Evolutionary conservation across 352 stramenopile species (phyloP), one percentile per base, ranked within the genome.

Genomic region (Pseudoperonospora humuli): DNA sequence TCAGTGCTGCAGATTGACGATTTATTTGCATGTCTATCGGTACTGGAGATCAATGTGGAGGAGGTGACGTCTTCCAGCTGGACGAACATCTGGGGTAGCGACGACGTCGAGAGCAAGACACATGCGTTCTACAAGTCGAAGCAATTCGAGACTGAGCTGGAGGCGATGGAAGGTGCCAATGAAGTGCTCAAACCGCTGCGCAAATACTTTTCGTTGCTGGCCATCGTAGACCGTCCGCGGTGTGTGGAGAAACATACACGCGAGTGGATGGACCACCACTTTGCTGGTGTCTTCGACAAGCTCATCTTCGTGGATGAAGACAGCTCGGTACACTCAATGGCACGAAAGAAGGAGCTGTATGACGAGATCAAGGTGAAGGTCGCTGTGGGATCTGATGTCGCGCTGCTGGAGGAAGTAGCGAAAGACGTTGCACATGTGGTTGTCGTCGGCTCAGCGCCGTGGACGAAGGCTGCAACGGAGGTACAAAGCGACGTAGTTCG

Each of bases 231-330:
- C 33, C 70, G 74, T 1, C 76, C 76, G 21, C 76, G 71, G 3
- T 24, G 39, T 8, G 64, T 76, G 18, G 76, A 89, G 54, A 83
- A 72, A 39, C 55, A 61, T 14, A 86, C 76, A 15, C 68, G 74
- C 36, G 74, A 84, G 60, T 89, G 76, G 76, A 50, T 89, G 11
- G 76, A 89, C 41, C 44, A 51, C 25, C 44, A 83, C 42, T 86
- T 77, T 27, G 8, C 45, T 5, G 73, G 70, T 3, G 66, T 89
- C 8, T 89, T 89, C 18, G 74, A 86, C 53, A 86, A 81, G 44
- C 62, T 89, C 15, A 51, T 85, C 34, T 82, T 89, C 44, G 50
- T 84, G 26, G 74, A 84, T 37, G 67, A 65, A 10, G 64, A 59
- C 25, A 48, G 38, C 15, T 41, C 52, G 11, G 65, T 73, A 19